Conservation (phyloP, 2,329 filamentous ascomycete genomes). For the Penicillium decumbens region DNA sequence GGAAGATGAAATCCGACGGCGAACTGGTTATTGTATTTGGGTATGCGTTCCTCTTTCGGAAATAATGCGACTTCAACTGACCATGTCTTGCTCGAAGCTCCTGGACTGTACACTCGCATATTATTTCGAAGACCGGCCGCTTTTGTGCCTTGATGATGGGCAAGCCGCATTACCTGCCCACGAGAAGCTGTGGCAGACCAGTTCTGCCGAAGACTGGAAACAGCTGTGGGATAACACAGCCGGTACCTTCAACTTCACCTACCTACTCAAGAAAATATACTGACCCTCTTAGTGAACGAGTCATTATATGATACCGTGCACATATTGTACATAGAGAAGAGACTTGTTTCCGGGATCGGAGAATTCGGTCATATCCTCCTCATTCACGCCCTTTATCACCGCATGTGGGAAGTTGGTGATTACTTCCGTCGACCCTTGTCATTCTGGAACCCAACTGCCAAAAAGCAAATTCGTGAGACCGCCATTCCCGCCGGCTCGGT, state of each 20-base stretch:
- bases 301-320: conserved; percentile 44
- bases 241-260: conserved; percentile 14
- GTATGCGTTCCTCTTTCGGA: conserved; percentile 26
- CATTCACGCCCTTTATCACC: conserved; percentile 49
- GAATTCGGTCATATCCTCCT: conserved; percentile 49
- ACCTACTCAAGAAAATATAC: background rate
- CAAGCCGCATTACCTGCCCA: conserved; percentile 38
- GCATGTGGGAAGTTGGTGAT: conserved; percentile 48
- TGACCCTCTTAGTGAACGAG: conserved; percentile 21
- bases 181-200: conserved; percentile 41
- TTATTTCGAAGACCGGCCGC: conserved; percentile 34
- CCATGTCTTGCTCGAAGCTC: conserved; percentile 25
- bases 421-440: conserved; percentile 46
- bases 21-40: conserved; percentile 44
- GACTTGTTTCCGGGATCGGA: conserved; percentile 41
- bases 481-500: conserved; percentile 35
- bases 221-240: conserved; percentile 19
- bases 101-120: conserved; percentile 42
- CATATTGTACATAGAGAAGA: conserved; percentile 49
- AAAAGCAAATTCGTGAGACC: conserved; percentile 34
- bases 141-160: conserved; percentile 41
- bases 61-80: background rate
- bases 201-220: conserved; percentile 33
- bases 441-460: conserved; percentile 44
- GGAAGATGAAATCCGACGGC: conserved; percentile 34